Evolutionary conservation across 2,329 filamentous ascomycete genomes (phyloP).

Genomic region (Dothideomycetidae sp.): DNA sequence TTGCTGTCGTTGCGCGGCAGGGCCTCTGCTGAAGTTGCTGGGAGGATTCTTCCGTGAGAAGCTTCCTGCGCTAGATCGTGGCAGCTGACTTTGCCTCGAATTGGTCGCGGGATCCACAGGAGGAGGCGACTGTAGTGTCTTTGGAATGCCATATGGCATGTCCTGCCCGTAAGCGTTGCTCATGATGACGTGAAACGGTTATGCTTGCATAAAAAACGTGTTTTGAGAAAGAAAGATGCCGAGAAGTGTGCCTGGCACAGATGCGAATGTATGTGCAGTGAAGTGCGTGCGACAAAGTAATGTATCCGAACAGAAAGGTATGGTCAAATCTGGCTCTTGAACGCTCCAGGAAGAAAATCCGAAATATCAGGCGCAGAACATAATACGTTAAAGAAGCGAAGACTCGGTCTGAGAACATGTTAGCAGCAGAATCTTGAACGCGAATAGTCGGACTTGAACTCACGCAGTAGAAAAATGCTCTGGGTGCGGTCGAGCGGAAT

Average conservation of each 20-base stretch:
- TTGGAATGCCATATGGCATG: constrained; percentile 9
- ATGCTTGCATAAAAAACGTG: neutral
- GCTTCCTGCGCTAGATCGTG: constrained; percentile 4
- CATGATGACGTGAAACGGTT: constrained; percentile 1
- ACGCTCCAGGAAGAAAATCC: too few species aligned
- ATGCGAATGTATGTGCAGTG: neutral
- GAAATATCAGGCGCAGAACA: too few species aligned
- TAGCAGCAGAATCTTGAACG: too few species aligned
- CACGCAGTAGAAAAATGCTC: neutral
- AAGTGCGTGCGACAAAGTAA: neutral
- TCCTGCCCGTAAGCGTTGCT: constrained; percentile 8
- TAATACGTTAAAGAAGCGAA: too few species aligned
- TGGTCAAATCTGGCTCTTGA: neutral
- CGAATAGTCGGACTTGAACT: too few species aligned
- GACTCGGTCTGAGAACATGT: too few species aligned
- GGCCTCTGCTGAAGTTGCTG: constrained; percentile 8
- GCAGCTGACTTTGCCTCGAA: constrained; percentile 4
- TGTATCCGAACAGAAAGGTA: neutral
- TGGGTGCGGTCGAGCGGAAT: neutral
- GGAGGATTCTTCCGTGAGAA: constrained; percentile 5
- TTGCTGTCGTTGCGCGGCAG: constrained; percentile 1
- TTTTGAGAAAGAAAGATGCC: neutral
- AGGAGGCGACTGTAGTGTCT: constrained; percentile 3
- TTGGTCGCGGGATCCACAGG: constrained; percentile 1
- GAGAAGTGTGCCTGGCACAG: neutral